Conservation (phyloP, 441 rosid species). For the Caryocar brasiliense region DNA sequence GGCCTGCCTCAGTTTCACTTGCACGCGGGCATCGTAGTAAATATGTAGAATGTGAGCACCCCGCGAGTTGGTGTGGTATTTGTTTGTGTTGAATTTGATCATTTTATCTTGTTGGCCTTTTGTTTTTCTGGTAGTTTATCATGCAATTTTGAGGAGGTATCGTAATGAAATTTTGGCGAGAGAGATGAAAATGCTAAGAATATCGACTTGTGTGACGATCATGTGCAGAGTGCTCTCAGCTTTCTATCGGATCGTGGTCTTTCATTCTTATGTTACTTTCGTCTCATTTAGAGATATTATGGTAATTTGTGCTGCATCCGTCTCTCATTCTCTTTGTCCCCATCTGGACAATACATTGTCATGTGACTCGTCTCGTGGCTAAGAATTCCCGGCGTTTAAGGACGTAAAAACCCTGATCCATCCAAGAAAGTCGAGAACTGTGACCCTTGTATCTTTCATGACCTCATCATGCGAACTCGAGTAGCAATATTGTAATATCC, state of each 20-base stretch:
- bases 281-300: too few species aligned
- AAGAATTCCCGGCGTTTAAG: too few species aligned
- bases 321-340: too few species aligned
- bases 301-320: too few species aligned
- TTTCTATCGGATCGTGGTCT: background rate
- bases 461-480: too few species aligned
- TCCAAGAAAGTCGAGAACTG: too few species aligned
- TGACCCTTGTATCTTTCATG: too few species aligned
- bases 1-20: background rate
- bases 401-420: too few species aligned
- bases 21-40: conserved; percentile 17
- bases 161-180: conserved; percentile 15
- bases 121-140: background rate
- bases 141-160: conserved; percentile 20
- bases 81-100: background rate
- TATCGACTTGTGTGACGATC: conserved; percentile 2
- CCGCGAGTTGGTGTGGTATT: conserved; percentile 6
- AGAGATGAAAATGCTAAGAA: conserved; percentile 8
- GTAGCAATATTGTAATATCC: too few species aligned
- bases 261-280: too few species aligned
- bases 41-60: conserved; percentile 17
- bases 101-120: conserved; percentile 8
- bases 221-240: background rate
- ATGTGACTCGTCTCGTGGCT: too few species aligned
- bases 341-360: too few species aligned